phyloP scores from a whole-genome alignment of 805 yeast genomes.

The Metschnikowia dekortorum region DNA sequence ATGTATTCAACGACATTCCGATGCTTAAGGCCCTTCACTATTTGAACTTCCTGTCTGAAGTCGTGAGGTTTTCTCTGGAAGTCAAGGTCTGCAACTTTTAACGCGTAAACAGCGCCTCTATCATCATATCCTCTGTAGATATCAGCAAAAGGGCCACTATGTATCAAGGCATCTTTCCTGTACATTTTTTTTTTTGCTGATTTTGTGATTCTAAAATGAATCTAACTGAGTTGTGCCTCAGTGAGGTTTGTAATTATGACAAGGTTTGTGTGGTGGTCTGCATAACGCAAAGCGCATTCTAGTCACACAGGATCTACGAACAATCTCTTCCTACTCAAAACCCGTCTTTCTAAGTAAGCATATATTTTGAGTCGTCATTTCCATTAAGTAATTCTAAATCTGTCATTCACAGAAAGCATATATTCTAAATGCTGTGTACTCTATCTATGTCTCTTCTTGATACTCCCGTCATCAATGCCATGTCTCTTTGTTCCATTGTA shows the following conservation, averaged over 20 bases:
- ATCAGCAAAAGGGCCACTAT: constrained; percentile 33
- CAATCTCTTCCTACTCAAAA: no score
- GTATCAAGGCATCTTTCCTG: constrained; percentile 19
- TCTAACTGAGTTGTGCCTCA: not conserved
- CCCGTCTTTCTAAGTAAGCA: no score
- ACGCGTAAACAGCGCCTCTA: constrained; percentile 18
- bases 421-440: not conserved
- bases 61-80: constrained; percentile 34
- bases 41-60: constrained; percentile 26
- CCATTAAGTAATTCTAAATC: no score
- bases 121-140: constrained; percentile 25
- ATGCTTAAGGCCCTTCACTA: constrained; percentile 21
- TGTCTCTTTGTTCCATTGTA: constrained; percentile 24
- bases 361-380: no score
- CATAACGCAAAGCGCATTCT: not conserved
- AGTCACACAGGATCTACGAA: not conserved
- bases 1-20: constrained; percentile 15
- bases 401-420: not conserved
- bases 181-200: constrained; percentile 16
- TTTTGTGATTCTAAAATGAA: not conserved
- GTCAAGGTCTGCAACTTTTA: constrained; percentile 38
- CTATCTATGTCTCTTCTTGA: constrained; percentile 9
- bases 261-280: not conserved
- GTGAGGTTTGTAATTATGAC: not conserved
- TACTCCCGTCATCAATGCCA: constrained; percentile 10